Conservation (phyloP, 805 yeast genomes). For the Saccharomycopsis selenospora region DNA sequence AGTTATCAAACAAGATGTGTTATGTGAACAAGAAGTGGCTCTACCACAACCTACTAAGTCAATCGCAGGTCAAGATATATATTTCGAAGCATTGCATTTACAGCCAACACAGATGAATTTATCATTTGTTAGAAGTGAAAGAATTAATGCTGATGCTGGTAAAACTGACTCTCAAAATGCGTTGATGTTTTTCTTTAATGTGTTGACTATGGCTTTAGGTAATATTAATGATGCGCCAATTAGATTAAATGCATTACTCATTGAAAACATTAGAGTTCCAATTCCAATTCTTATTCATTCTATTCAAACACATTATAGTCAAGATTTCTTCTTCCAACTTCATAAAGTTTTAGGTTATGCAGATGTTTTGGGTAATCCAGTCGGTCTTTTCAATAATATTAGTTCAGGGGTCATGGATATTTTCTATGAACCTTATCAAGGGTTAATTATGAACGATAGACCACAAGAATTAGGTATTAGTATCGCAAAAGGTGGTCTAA, state of each 20-base stretch:
- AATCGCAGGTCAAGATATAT: constrained; percentile 61
- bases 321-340: constrained; percentile 83
- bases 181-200: constrained; percentile 69
- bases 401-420: constrained; percentile 95
- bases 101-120: constrained; percentile 87
- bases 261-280: constrained; percentile 88
- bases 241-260: constrained; percentile 72
- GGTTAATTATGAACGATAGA: constrained; percentile 85
- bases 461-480: constrained; percentile 96
- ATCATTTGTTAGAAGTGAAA: constrained; percentile 86
- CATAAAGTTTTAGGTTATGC: constrained; percentile 95
- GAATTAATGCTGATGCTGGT: constrained; percentile 56
- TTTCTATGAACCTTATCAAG: constrained; percentile 96
- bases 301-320: constrained; percentile 79
- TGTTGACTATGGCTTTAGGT: constrained; percentile 93
- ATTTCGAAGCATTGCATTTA: constrained; percentile 85
- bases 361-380: constrained; percentile 94
- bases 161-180: constrained; percentile 55
- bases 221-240: constrained; percentile 97
- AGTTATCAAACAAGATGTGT: constrained; percentile 33
- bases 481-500: constrained; percentile 89
- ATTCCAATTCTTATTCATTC: constrained; percentile 62
- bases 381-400: constrained; percentile 86
- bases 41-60: constrained; percentile 63
- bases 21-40: constrained; percentile 56